Percentiles rank a stretch among this genome's conserved stretches.
Conservation (phyloP, 2,329 filamentous ascomycete species). For the Clonostachys byssicola region DNA sequence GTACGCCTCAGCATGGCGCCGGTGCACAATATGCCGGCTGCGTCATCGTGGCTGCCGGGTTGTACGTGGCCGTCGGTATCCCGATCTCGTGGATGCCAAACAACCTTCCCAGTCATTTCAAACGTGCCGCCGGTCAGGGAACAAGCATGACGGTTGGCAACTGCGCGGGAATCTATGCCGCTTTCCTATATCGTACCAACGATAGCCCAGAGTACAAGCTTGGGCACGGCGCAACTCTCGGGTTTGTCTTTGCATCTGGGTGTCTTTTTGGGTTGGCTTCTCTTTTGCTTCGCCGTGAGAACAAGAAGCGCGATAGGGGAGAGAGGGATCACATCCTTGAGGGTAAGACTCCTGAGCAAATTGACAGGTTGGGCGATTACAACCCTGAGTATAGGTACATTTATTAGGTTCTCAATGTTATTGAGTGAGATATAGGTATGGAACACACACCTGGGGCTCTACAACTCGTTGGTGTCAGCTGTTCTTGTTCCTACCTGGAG, state of each 20-base stretch:
- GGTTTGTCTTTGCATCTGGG: conserved; percentile 31
- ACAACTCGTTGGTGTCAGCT: too few relatives aligned
- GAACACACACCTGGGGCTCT: too few relatives aligned
- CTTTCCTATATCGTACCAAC: conserved; percentile 55
- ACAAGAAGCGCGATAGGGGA: conserved; percentile 26
- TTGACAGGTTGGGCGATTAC: conserved; percentile 33
- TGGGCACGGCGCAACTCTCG: conserved; percentile 56
- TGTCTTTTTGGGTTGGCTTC: conserved; percentile 16
- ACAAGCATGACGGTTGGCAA: conserved; percentile 25
- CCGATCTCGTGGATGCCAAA: conserved; percentile 6
- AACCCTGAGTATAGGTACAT: conserved; percentile 23
- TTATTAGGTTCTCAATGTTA: conserved; percentile 3
- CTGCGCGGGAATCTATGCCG: conserved; percentile 13
- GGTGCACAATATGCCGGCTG: conserved; percentile 4
- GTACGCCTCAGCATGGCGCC: neutral
- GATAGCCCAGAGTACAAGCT: conserved; percentile 20
- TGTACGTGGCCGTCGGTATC: conserved; percentile 5
- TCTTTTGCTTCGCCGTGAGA: conserved; percentile 22
- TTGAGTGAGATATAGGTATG: too few relatives aligned
- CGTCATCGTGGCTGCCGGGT: conserved; percentile 3
- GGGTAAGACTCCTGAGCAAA: conserved; percentile 30
- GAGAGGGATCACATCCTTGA: conserved; percentile 31
- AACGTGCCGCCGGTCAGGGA: conserved; percentile 56
- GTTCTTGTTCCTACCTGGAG: too few relatives aligned
- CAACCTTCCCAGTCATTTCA: conserved; percentile 5